Conservation (phyloP, 2,329 filamentous ascomycete species). For the Didymella lethalis region DNA sequence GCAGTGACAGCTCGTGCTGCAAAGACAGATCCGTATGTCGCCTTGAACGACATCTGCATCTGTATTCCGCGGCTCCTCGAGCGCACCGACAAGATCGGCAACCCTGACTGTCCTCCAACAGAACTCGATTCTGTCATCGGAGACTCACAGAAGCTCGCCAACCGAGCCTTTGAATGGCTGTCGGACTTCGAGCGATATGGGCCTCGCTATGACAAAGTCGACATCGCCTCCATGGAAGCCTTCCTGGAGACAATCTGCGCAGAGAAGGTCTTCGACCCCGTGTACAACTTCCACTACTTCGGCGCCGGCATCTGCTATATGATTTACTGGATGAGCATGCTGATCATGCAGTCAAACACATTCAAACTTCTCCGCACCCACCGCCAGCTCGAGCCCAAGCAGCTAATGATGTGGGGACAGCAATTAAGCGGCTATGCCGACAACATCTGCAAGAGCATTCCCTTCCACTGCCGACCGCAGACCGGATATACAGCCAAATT, state of each 20-base stretch:
- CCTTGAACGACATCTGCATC: conserved; percentile 46
- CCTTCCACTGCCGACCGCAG: conserved; percentile 39
- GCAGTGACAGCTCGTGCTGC: conserved; percentile 41
- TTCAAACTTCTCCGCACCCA: conserved; percentile 41
- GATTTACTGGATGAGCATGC: conserved; percentile 50
- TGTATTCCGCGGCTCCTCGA: conserved; percentile 47
- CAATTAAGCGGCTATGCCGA: conserved; percentile 44
- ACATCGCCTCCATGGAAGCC: conserved; percentile 33
- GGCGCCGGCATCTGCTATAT: conserved; percentile 46
- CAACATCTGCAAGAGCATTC: conserved; percentile 44
- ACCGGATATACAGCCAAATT: conserved; percentile 46
- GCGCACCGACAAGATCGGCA: conserved; percentile 33
- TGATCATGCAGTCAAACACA: conserved; percentile 47
- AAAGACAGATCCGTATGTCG: conserved; percentile 45
- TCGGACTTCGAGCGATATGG: conserved; percentile 42
- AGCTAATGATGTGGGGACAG: conserved; percentile 44
- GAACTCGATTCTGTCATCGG: conserved; percentile 38
- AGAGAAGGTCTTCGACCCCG: conserved; percentile 40
- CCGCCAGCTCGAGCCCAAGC: conserved; percentile 36
- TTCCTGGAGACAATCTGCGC: conserved; percentile 37
- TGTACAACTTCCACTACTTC: conserved; percentile 45
- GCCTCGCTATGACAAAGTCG: conserved; percentile 40
- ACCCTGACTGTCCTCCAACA: not conserved
- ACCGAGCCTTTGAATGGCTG: conserved; percentile 42
- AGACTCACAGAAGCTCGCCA: conserved; percentile 38